Percentiles rank a stretch among this genome's conserved stretches.
These are phyloP conservation scores for Rhizopus delemar DNA, from an alignment of 371 early-diverging fungal species.

Conservation along the genomic window DNA sequence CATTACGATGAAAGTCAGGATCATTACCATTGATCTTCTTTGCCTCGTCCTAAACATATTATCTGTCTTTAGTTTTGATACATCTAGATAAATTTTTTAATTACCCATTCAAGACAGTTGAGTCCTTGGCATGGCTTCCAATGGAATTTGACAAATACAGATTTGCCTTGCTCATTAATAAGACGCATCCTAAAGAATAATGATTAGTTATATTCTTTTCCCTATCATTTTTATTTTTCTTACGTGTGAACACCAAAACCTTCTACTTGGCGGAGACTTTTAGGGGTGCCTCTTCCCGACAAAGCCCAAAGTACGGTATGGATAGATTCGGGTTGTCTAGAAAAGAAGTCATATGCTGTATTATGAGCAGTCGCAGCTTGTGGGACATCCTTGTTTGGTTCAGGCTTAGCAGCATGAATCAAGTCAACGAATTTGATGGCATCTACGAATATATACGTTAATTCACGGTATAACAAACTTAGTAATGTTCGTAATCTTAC, in stretches of 20 bases:
- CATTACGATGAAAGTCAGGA: constrained; percentile 52
- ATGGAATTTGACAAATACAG: constrained; percentile 54
- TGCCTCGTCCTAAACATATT: constrained; percentile 35
- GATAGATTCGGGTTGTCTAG: constrained; percentile 43
- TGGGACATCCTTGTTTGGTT: constrained; percentile 50
- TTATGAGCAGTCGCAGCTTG: constrained; percentile 54
- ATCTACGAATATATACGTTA: constrained; percentile 16
- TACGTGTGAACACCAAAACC: constrained; percentile 47
- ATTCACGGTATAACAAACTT: too few relatives aligned
- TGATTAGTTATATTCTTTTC: too few relatives aligned
- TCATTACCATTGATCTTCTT: constrained; percentile 53
- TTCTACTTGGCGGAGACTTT: constrained; percentile 44
- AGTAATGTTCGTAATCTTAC: constrained; percentile 1
- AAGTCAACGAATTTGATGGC: constrained; percentile 55
- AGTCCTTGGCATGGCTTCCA: constrained; percentile 55
- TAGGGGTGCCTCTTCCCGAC: constrained; percentile 49
- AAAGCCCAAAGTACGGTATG: constrained; percentile 51
- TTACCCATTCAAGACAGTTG: constrained; percentile 42
- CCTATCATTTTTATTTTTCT: background rate
- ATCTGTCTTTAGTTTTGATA: too few relatives aligned
- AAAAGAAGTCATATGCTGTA: constrained; percentile 54
- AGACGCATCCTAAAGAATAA: constrained; percentile 32
- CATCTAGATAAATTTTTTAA: background rate
- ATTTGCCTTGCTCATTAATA: constrained; percentile 45
- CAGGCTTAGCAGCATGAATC: constrained; percentile 52